Conservation (phyloP, 139 green algal genomes). For the Microglena sp. region DNA sequence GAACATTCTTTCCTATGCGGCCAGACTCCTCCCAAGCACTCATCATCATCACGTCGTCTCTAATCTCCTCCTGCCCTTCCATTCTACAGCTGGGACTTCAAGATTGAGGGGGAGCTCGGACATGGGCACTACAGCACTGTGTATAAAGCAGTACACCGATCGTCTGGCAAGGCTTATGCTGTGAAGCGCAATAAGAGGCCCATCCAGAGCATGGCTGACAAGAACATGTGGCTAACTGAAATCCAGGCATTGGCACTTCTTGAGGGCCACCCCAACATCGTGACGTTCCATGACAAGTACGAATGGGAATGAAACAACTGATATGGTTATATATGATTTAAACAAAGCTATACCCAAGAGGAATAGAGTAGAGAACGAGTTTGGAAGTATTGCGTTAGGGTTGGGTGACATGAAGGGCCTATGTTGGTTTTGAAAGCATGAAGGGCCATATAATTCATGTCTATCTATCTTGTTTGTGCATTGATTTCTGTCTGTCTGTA, state of each 20-base stretch:
- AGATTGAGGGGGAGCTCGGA: slow-evolving; percentile 50
- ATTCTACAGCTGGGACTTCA: slow-evolving; percentile 42
- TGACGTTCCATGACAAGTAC: slow-evolving; percentile 78
- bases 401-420: no score
- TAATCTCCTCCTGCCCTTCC: not conserved
- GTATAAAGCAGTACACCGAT: slow-evolving; percentile 48
- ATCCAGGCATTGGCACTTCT: slow-evolving; percentile 68
- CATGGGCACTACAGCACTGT: slow-evolving; percentile 72
- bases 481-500: no score
- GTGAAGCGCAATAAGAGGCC: slow-evolving; percentile 66
- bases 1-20: no score
- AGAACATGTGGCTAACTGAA: slow-evolving; percentile 58
- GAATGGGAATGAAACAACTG: slow-evolving; percentile 33
- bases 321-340: no score
- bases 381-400: no score
- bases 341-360: no score
- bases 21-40: no score
- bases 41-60: no score
- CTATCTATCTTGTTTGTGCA: no score
- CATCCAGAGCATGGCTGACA: slow-evolving; percentile 37
- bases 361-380: no score
- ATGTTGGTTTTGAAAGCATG: no score
- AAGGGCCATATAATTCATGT: no score
- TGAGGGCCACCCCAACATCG: slow-evolving; percentile 65
- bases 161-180: slow-evolving; percentile 79